Base-by-base conservation (phyloP, 768 basidiomycete species). In the Mrakia hoshinonis region DNA sequence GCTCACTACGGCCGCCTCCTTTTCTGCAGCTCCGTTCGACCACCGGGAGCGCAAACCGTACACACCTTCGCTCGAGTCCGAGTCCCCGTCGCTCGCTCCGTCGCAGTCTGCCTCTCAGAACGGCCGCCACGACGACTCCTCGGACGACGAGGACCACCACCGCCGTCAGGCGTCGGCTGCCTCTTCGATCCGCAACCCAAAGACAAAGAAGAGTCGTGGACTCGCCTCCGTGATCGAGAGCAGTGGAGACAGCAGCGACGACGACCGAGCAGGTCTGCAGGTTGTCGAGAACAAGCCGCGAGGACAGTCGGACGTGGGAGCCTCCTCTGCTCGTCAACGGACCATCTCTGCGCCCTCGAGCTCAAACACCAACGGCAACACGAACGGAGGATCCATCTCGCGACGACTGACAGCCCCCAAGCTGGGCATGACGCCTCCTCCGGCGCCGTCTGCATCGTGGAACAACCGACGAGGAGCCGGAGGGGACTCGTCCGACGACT, bases 101-200 rank as follows among this genome's bases (percentile, higher is more conserved):
- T 73, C 72, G 22, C 72, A 73, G 26, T 73, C 72, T 1, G 72
- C 67, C 9, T 73, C 72, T 11, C 72, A 73, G 26, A 67, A 46
- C 54, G 72, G 72, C 24, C 67, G 67, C 26, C 60, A 68, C 47
- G 71, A 69, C 38, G 58, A 55, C 58, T 61, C 65, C 0, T 43
- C 46, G n/a, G 54, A 61, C 13, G 64, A 65, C 29, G 70, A 72
- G 2, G 5, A 12, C 43, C 51, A 46, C 34, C 29, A n/a, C 60
- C 65, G 46, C 51, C 70, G 58, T 29, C 65, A 66, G 31, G 29
- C 65, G 12, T 66, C 67, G 22, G 34, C 58, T 15, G 46, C 51
- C 10, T 49, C 64, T n/a, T 60, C 70, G 18, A 31, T 49, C 4
- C 63, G 54, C 34, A 43, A 67, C n/a, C 49, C 43, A 52, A 66